phyloP scores from a whole-genome alignment of 1,284 basidiomycete species.

The Heterobasidion irregulare region DNA sequence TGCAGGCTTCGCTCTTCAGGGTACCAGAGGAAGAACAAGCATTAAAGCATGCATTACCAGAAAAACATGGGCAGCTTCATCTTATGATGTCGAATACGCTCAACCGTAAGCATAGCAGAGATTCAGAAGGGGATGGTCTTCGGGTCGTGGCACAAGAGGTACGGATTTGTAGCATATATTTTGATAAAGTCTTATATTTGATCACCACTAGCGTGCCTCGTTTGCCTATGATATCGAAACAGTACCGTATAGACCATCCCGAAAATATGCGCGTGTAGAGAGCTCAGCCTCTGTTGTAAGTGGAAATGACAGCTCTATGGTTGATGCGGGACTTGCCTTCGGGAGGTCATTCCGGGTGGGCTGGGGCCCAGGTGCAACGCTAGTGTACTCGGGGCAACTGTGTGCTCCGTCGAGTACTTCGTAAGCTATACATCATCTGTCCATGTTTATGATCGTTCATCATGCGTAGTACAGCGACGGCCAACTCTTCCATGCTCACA shows the following conservation, averaged over 20 bases:
- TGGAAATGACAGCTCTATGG: slow-evolving; percentile 56
- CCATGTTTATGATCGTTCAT: neutral
- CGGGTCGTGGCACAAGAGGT: slow-evolving; percentile 62
- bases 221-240: slow-evolving; percentile 68
- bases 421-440: slow-evolving; percentile 25
- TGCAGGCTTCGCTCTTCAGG: slow-evolving; percentile 85
- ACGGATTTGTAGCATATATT: slow-evolving; percentile 13
- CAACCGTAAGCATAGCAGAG: slow-evolving; percentile 67
- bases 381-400: slow-evolving; percentile 73
- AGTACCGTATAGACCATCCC: slow-evolving; percentile 52
- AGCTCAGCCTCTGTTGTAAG: slow-evolving; percentile 53
- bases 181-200: slow-evolving; percentile 5
- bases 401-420: slow-evolving; percentile 42
- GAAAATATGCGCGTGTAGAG: slow-evolving; percentile 66
- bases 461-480: slow-evolving; percentile 34
- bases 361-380: slow-evolving; percentile 78
- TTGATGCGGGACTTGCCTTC: slow-evolving; percentile 80
- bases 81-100: slow-evolving; percentile 26
- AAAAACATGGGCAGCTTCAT: slow-evolving; percentile 26
- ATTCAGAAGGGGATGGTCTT: slow-evolving; percentile 61
- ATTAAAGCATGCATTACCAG: slow-evolving; percentile 31
- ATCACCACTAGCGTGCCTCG: slow-evolving; percentile 50
- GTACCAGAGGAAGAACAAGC: slow-evolving; percentile 62
- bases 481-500: slow-evolving; percentile 50
- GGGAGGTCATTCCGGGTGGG: slow-evolving; percentile 88